Percentiles rank a stretch among this genome's conserved stretches.
Evolutionary conservation across 2,329 filamentous ascomycete genomes (phyloP).

Genomic region (Fusarium multiceps): DNA sequence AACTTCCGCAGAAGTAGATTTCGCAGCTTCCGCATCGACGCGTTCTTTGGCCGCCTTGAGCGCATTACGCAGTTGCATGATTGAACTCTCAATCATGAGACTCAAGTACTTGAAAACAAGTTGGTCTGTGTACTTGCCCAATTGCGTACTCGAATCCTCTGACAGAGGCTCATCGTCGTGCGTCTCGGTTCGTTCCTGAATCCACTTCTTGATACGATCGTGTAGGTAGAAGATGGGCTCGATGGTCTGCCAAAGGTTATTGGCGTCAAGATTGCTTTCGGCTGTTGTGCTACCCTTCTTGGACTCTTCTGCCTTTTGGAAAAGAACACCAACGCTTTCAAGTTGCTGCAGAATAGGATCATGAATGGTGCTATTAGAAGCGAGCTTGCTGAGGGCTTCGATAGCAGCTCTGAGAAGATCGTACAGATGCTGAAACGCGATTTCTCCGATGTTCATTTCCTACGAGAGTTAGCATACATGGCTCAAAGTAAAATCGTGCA

Average conservation of each 20-base stretch:
- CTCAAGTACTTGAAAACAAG: constrained; percentile 89
- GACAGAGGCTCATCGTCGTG: constrained; percentile 33
- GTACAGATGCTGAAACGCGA: constrained; percentile 49
- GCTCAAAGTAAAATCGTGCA: not conserved
- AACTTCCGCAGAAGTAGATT: constrained; percentile 67
- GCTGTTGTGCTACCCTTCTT: constrained; percentile 17
- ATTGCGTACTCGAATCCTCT: constrained; percentile 34
- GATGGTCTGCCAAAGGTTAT: constrained; percentile 83
- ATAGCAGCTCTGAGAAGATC: constrained; percentile 45
- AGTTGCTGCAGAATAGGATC: constrained; percentile 45
- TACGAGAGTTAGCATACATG: constrained; percentile 40
- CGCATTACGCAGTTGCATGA: constrained; percentile 81
- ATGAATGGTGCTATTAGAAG: constrained; percentile 32
- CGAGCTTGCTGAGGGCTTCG: constrained; percentile 41
- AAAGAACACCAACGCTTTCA: constrained; percentile 43
- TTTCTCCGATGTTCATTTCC: constrained; percentile 71
- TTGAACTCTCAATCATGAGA: constrained; percentile 88
- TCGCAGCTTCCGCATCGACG: constrained; percentile 55
- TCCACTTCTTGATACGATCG: constrained; percentile 48
- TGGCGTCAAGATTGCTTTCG: constrained; percentile 35
- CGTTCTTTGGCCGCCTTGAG: constrained; percentile 61
- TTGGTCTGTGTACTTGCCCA: constrained; percentile 82
- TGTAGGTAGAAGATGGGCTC: constrained; percentile 77
- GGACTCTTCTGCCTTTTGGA: constrained; percentile 43
- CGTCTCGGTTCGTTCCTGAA: constrained; percentile 76